Evolutionary conservation across 495 filamentous ascomycete species (phyloP), one percentile per base, ranked within the genome.

Genomic region (Penicillium mononematosum): DNA sequence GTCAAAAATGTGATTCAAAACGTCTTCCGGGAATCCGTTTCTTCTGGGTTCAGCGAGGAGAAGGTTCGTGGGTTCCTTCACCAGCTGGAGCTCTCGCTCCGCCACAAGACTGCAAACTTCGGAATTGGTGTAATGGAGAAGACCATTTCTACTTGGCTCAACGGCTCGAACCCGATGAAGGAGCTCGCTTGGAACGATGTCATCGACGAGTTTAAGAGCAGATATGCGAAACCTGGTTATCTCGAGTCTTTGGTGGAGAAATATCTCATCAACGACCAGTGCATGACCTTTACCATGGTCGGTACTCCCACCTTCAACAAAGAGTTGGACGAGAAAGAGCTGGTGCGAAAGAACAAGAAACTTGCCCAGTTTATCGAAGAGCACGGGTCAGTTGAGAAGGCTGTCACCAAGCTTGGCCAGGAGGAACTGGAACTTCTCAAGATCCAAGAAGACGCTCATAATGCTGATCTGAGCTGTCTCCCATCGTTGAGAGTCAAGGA

Each of bases 51-150:
- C 66, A 91, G 92, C 39, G 80, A 85, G 59, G 83, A 85, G 59
- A 98, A 98, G 70, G 87, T 98, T 38, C 90, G 95, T 56, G 94
- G 94, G 17, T 87, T 94, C 63, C 81, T 98, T 39, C 94, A 98
- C 70, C 92, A 96, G 70, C 78, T 98, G 10, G 94, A 98, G 64
- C 79, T 98, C 34, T 79, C 84, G 10, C 75, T 98, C 24, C 95
- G 96, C 66, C 93, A 98, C 72, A 97, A 97, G 73, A 96, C 90
- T 1, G 88, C 94, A 34, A 88, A 88, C 60, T 98, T 98, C 65
- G 94, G 94, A 22, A 89, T 98, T 81, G 85, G 85, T 43, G 74
- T 98, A 2, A 88, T 97, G 78, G 88, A 96, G 61, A 81, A 91
- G 45, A 78, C 96, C 53, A 88, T 94, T 52, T 87, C 90, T 4